These are phyloP conservation scores for Begonia masoniana DNA, from an alignment of 306 rosid species.

Conservation along the genomic window DNA sequence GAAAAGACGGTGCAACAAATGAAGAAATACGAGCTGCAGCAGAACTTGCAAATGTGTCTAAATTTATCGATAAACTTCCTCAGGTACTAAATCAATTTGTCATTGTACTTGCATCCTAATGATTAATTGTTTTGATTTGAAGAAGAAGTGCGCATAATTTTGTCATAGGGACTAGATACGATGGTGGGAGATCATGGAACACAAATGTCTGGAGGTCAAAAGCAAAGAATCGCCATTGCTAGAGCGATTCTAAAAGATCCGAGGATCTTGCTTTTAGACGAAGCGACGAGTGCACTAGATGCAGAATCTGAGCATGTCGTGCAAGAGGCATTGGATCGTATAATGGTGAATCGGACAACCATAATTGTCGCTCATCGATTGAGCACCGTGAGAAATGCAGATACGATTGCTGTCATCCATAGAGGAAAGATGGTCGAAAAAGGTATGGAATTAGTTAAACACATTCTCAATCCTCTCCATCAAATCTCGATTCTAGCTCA, in stretches of 20 bases:
- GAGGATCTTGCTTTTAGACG: slow-evolving; percentile 54
- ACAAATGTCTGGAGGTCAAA: slow-evolving; percentile 61
- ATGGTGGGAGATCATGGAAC: slow-evolving; percentile 70
- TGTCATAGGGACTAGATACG: slow-evolving; percentile 41
- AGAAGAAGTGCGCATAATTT: no score
- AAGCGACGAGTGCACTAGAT: slow-evolving; percentile 65
- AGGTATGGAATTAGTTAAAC: slow-evolving; percentile 19
- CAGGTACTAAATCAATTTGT: slow-evolving; percentile 13
- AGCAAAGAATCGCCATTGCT: slow-evolving; percentile 57
- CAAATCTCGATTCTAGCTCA: no score
- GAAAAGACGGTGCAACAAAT: slow-evolving; percentile 25
- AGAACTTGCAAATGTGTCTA: slow-evolving; percentile 28
- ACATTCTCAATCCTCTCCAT: no score
- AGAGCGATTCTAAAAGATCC: slow-evolving; percentile 69
- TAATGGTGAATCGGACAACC: slow-evolving; percentile 53
- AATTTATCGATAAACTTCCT: slow-evolving; percentile 30
- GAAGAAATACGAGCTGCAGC: slow-evolving; percentile 26
- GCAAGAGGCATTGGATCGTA: slow-evolving; percentile 53
- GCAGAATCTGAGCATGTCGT: slow-evolving; percentile 59
- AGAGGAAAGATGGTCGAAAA: slow-evolving; percentile 51
- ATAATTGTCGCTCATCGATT: slow-evolving; percentile 66
- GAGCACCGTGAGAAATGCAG: slow-evolving; percentile 44
- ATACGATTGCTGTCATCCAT: slow-evolving; percentile 50
- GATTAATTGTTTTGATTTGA: no score
- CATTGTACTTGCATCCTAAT: neutral